These are phyloP conservation scores for Boletus reticulatus DNA, from an alignment of 768 basidiomycete species.

Conservation along the genomic window DNA sequence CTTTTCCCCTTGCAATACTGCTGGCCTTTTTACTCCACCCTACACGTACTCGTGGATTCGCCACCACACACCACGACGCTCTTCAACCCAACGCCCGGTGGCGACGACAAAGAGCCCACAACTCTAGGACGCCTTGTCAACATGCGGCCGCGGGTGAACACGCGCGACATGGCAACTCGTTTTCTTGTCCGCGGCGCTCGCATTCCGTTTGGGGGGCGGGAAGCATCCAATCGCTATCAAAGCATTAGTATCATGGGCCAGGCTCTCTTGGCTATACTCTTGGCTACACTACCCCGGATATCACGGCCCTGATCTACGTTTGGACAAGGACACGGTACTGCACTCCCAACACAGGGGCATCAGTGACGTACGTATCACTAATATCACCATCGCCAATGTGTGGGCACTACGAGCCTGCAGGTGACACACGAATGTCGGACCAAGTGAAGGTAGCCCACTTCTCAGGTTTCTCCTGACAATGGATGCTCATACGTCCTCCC, in stretches of 20 bases:
- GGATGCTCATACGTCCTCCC: constrained; percentile 5
- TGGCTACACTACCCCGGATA: background rate
- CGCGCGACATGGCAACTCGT: constrained; percentile 5
- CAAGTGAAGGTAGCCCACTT: too few relatives aligned
- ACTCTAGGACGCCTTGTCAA: background rate
- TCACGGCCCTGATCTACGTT: constrained; percentile 19
- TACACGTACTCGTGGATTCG: constrained; percentile 10
- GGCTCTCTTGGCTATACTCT: background rate
- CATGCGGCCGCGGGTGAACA: constrained; percentile 19
- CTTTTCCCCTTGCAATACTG: background rate
- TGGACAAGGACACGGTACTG: background rate
- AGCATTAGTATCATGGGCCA: background rate
- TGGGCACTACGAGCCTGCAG: background rate
- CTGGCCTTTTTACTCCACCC: too few relatives aligned
- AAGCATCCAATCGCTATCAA: too few relatives aligned
- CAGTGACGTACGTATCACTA: too few relatives aligned
- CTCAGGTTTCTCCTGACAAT: background rate
- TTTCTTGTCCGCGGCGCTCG: constrained; percentile 15
- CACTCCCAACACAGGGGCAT: too few relatives aligned
- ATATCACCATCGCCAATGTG: background rate
- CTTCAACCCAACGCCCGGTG: background rate
- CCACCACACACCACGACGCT: background rate
- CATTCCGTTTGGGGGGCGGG: background rate
- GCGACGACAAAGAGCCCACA: background rate
- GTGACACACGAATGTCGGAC: too few relatives aligned